These are phyloP conservation scores for Udeniomyces megalosporus DNA, from an alignment of 768 basidiomycete genomes.

Conservation along the genomic window DNA sequence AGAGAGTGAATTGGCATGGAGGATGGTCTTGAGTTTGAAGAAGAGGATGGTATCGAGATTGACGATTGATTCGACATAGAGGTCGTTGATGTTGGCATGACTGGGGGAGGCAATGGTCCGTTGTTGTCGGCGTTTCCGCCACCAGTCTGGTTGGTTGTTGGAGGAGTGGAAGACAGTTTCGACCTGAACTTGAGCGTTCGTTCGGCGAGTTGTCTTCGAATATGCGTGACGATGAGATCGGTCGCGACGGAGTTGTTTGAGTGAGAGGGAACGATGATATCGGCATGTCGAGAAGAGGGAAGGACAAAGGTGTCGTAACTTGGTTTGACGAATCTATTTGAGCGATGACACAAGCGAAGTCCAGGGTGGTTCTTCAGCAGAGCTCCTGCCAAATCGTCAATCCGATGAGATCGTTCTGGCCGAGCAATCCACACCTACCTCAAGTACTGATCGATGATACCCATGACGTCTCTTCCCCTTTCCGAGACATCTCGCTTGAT, in stretches of 20 bases:
- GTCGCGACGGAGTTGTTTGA: constrained; percentile 47
- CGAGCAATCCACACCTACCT: too few species aligned
- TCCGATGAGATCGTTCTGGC: too few species aligned
- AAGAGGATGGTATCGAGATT: background rate
- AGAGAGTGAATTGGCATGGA: background rate
- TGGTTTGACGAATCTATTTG: constrained; percentile 69
- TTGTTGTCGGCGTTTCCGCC: too few species aligned
- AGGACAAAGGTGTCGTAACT: constrained; percentile 85
- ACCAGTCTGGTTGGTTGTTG: background rate
- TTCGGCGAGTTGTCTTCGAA: constrained; percentile 65
- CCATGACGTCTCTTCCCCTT: constrained; percentile 66
- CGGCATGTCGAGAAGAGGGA: constrained; percentile 70
- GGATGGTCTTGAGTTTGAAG: too few species aligned
- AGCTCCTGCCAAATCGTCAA: too few species aligned
- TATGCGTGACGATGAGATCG: constrained; percentile 80
- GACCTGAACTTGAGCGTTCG: constrained; percentile 57
- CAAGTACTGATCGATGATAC: constrained; percentile 70
- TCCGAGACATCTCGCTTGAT: constrained; percentile 76
- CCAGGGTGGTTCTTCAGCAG: too few species aligned
- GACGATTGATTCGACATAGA: background rate
- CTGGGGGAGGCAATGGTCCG: too few species aligned
- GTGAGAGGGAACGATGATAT: constrained; percentile 65
- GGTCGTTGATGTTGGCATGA: background rate
- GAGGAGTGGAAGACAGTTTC: constrained; percentile 40
- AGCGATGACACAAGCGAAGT: too few species aligned